Evolutionary conservation across 2,329 filamentous ascomycete species (phyloP).

Genomic region (Penicillium sp.): DNA sequence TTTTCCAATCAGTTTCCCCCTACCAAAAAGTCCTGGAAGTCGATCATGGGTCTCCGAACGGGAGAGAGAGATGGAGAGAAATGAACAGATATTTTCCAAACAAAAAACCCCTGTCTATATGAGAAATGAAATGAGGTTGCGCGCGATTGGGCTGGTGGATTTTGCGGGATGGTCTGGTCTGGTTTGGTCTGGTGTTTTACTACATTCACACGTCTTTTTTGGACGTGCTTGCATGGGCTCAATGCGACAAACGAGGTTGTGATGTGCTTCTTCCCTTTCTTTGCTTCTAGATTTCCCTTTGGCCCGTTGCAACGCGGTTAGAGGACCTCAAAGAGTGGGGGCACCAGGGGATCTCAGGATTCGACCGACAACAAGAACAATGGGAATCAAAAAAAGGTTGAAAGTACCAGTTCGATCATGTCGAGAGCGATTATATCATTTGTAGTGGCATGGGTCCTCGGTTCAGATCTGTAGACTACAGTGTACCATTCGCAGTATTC

Average conservation of each 20-base stretch:
- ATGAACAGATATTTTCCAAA: constrained; percentile 22
- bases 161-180: constrained; percentile 29
- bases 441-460: constrained; percentile 6
- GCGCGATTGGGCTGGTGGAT: constrained; percentile 30
- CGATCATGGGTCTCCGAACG: constrained; percentile 25
- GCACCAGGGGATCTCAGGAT: constrained; percentile 17
- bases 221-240: constrained; percentile 34
- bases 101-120: constrained; percentile 25
- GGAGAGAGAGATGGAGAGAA: constrained; percentile 32
- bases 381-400: constrained; percentile 31
- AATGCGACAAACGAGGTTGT: constrained; percentile 39
- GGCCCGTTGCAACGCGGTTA: constrained; percentile 16
- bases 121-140: constrained; percentile 32
- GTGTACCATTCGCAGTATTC: background rate
- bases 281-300: constrained; percentile 6
- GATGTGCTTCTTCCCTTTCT: constrained; percentile 23
- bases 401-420: constrained; percentile 31
- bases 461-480: background rate
- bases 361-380: constrained; percentile 31
- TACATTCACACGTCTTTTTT: constrained; percentile 28
- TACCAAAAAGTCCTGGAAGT: constrained; percentile 21
- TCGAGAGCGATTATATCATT: constrained; percentile 11
- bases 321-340: constrained; percentile 16
- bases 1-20: background rate
- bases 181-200: constrained; percentile 32